Evolutionary conservation across 495 filamentous ascomycete species (phyloP), one percentile per base, ranked within the genome.

Genomic region (Neurospora sp.): DNA sequence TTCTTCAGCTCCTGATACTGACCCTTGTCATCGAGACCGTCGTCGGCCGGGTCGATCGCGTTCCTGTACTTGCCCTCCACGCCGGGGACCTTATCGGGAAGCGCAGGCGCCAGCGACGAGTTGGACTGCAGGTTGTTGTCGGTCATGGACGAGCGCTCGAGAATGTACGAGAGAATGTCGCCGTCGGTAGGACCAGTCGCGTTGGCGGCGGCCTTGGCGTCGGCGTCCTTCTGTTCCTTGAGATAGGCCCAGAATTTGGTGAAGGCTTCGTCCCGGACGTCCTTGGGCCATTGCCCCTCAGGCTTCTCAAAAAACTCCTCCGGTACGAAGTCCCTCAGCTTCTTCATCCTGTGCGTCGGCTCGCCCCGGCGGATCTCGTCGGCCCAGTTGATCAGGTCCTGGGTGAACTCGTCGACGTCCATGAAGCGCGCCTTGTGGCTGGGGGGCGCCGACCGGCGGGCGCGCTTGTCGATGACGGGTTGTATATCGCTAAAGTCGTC

Each of bases 401-500:
- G 79, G 70, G 89, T 84, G 71, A 88, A 87, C 31, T 88, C 85
- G 65, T 86, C 87, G 76, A 91, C 80, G 77, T 91, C 86, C 86
- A 93, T 92, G 71, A 90, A 83, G 70, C 85, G 85, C 38, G 86
- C 81, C n/a, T 85, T 84, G 73, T 88, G 88, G 77, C 91, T 89
- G 10, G 84, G 79, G 5, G 80, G 79, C 65, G 79, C 70, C 71
- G 73, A 73, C 59, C 70, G 77, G 71, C 73, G 74, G 16, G 79
- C 78, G 22, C 80, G 80, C 75, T 82, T 84, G 84, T 97, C 94
- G 74, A 97, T 83, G 20, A 92, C 86, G 72, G 93, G 92, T 79
- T 92, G 88, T 73, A 92, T 87, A 46, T 85, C 82, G 42, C 91
- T 88, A 74, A 98, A 90, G 84, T 99, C 96, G 82, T 97, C 94